Base-by-base conservation (phyloP, 2,329 filamentous ascomycete genomes). In the Paracorniculantispora psalliotae region DNA sequence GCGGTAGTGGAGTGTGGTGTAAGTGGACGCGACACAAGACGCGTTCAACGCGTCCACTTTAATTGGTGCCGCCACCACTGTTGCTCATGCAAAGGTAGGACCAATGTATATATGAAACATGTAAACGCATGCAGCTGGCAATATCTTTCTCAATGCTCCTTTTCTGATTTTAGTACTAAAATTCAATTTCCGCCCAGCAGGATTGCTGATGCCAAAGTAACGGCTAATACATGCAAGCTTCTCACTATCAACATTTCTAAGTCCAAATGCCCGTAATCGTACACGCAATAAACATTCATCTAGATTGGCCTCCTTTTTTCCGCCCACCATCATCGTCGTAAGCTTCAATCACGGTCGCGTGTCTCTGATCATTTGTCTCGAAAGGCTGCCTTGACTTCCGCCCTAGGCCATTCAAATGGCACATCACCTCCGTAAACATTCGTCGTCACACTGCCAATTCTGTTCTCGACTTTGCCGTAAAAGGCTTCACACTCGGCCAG, bases 351-450 rank as follows among this genome's bases (percentile, higher is more conserved):
- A 12, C 26, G 21, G 25, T 4, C 23, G 15, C 28, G 4, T 30
- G 46, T 52, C 44, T 44, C 39, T n/a, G 35, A 33, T 53, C 57
- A 51, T 49, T 41, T 25, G n/a, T 51, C 54, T 58, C 61, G 57
- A 66, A 88, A 88, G 17, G 83, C 83, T 57, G 76, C 74, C 74
- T 84, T 84, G 44, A 87, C 83, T 65, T 88, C 85, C 15, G 76
- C 75, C 60, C 83, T 75, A n/a, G 84, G 84, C 85, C 85, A 88
- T 71, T 88, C 85, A 64, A 84, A 86, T 63, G 84, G 68, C 43
- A 86, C 79, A 67, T 87, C 85, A 9, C 85, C 85, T 47, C 84
- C 81, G 65, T 88, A 88, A 26, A 87, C 81, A 65, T 84, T 81
- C 23, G 83, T 81, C 48, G 82, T 85, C 63, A 88, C 76, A 53